phyloP scores from a whole-genome alignment of 2,329 filamentous ascomycete species.

The Orbilia ellipsospora region DNA sequence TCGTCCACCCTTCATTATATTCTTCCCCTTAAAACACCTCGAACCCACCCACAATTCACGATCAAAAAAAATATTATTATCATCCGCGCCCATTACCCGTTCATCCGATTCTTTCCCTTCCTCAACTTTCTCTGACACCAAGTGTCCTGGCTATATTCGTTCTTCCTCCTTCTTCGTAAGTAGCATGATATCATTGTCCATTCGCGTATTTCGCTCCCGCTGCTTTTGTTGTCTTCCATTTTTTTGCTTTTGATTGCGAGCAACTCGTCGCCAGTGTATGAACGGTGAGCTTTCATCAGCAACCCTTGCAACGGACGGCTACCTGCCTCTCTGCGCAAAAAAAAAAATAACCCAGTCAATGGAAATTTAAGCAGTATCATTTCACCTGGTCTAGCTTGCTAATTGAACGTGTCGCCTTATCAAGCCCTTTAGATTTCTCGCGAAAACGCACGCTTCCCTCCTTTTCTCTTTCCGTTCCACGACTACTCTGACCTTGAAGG shows the following conservation, averaged over 20 bases:
- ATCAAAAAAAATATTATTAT: constrained; percentile 15
- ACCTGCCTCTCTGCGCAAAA: no score
- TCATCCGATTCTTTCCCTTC: constrained; percentile 28
- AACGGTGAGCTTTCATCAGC: constrained; percentile 14
- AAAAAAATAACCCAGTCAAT: no score
- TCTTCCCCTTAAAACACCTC: constrained; percentile 50
- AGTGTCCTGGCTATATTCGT: constrained; percentile 50
- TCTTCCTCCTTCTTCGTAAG: constrained; percentile 48
- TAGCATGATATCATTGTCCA: constrained; percentile 34
- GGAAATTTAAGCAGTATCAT: constrained; percentile 6
- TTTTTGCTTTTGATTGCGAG: constrained; percentile 46
- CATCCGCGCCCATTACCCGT: constrained; percentile 23
- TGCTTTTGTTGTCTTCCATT: neutral
- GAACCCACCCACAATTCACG: constrained; percentile 42
- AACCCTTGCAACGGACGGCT: constrained; percentile 17
- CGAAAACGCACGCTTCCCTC: constrained; percentile 28
- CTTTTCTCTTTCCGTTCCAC: constrained; percentile 21
- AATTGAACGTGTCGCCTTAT: constrained; percentile 36
- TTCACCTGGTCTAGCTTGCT: constrained; percentile 13
- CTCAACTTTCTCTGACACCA: constrained; percentile 39
- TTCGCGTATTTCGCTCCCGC: constrained; percentile 32
- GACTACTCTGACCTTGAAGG: constrained; percentile 42
- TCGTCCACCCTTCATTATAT: constrained; percentile 10
- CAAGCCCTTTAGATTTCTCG: constrained; percentile 15
- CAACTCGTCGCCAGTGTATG: constrained; percentile 7